Base-by-base conservation (phyloP, 1,284 basidiomycete genomes). In the Pterulicium gracile region DNA sequence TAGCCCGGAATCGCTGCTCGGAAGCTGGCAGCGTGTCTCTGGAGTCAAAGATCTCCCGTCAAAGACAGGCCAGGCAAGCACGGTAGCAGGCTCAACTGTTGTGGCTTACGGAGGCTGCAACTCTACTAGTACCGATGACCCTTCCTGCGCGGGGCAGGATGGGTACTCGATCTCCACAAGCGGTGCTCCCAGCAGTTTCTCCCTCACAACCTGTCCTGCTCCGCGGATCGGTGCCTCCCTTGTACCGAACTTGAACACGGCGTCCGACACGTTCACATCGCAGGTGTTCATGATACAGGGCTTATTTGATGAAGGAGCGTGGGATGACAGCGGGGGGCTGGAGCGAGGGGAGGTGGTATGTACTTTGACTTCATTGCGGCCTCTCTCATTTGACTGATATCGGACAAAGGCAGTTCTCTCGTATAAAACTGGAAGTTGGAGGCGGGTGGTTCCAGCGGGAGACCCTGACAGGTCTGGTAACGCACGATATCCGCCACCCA, bases 231-330 rank as follows among this genome's bases (percentile, higher is more conserved):
- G 75, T 21, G 73, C 79, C 13, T 65, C 72, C 3, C 57, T 88
- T 45, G 70, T 76, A 10, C 70, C 74, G 4, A 88, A 88, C 55
- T 59, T 72, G 48, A 84, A 79, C 52, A 47, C 54, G 0, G 68
- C 68, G 23, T 78, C 78, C 1, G 59, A 71, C 19, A 72, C 67
- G 43, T 88, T 82, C 56, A 39, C 55, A 12, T 70, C 73, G 3
- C 86, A 88, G 55, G 74, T 75, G 7, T 80, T 86, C 53, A 65
- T 86, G 45, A 58, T 88, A 27, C 67, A 85, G 17, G 85, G 86
- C 5, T 73, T 71, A 1, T 77, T 81, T 46, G 70, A 88, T 54
- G 59, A 63, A 14, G 70, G 78, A 2, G 54, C 67, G 42, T 88
- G 85, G 84, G 58, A 82, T 44, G 85, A 87, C 56, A 69, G 67